These are phyloP conservation scores for Pythium angustatum DNA, from an alignment of 352 stramenopile genomes.

Conservation along the genomic window DNA sequence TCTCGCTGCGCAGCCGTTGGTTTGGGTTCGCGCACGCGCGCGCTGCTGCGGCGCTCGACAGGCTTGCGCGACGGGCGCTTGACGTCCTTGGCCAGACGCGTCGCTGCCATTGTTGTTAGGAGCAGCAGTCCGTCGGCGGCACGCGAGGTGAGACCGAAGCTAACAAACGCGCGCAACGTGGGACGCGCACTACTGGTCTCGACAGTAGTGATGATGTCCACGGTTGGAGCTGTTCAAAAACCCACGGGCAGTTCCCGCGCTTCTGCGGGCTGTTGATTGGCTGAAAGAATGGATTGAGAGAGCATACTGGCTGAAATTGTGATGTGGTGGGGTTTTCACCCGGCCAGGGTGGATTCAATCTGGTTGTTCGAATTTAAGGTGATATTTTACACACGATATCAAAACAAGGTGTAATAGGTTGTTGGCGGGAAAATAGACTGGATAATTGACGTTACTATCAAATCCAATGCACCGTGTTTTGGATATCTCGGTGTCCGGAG, in stretches of 20 bases:
- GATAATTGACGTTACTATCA: neutral
- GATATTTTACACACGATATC: neutral
- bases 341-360: neutral
- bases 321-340: constrained; percentile 19
- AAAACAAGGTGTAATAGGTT: neutral
- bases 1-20: neutral
- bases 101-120: constrained; percentile 27
- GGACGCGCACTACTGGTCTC: neutral
- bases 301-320: constrained; percentile 11
- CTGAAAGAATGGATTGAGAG: constrained; percentile 2
- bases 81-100: constrained; percentile 6
- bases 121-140: no score
- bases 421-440: neutral
- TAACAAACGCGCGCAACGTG: neutral
- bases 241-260: constrained; percentile 18
- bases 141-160: neutral
- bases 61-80: constrained; percentile 12
- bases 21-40: constrained; percentile 24
- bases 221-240: neutral
- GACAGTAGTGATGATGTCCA: neutral
- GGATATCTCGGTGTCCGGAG: no score
- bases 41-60: constrained; percentile 27
- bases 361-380: neutral
- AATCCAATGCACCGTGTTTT: neutral
- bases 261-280: constrained; percentile 22